These are phyloP conservation scores for Mikania micrantha DNA, from an alignment of 129 eudicot species.

Conservation along the genomic window DNA sequence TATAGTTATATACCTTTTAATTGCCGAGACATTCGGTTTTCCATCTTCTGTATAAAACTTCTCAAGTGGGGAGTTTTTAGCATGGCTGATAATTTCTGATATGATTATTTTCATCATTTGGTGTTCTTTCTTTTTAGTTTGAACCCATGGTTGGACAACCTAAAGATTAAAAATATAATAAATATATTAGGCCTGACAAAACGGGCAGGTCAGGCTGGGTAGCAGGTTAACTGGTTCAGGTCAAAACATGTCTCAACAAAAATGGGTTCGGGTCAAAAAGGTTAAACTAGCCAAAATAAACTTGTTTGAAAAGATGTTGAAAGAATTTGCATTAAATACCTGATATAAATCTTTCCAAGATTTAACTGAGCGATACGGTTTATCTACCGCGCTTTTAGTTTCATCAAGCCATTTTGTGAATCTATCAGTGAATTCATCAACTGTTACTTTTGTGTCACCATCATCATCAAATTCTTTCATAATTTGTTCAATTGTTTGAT, in stretches of 20 bases:
- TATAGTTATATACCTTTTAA: conserved; percentile 38
- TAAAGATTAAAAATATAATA: conserved; percentile 7
- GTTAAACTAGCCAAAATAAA: too few species aligned
- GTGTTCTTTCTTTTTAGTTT: conserved; percentile 49
- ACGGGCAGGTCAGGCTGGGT: too few species aligned
- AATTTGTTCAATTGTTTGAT: conserved; percentile 40
- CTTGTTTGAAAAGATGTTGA: too few species aligned
- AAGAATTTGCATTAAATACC: conserved; percentile 24
- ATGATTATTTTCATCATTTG: conserved; percentile 54
- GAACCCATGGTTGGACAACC: conserved; percentile 82
- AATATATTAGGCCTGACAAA: not conserved
- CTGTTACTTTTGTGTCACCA: conserved; percentile 47
- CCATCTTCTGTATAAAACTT: conserved; percentile 51
- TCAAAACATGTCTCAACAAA: too few species aligned
- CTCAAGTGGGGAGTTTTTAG: conserved; percentile 47
- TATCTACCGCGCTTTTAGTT: conserved; percentile 45
- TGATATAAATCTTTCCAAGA: conserved; percentile 59
- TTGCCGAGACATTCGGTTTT: conserved; percentile 47
- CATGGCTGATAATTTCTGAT: conserved; percentile 40
- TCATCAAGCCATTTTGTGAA: conserved; percentile 69
- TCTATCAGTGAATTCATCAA: conserved; percentile 56
- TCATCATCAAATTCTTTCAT: conserved; percentile 53
- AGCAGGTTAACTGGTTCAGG: too few species aligned
- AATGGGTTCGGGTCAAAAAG: too few species aligned
- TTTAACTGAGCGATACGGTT: conserved; percentile 48